Evolutionary conservation across 164 flowering plant species (phyloP).

Genomic region (Nelumbo lutea): DNA sequence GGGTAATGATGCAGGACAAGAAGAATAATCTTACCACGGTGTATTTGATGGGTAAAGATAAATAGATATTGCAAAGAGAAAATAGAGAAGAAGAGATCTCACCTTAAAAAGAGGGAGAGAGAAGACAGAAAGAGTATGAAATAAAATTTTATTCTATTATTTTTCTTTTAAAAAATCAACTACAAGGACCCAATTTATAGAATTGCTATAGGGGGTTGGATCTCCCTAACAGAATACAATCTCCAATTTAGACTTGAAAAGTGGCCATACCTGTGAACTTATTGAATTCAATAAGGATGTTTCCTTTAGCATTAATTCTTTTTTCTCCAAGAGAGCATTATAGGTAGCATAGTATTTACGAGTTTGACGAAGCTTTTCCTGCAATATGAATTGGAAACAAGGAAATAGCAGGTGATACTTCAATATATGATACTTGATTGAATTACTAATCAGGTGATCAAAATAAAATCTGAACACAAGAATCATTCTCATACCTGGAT

Average conservation of each 20-base stretch:
- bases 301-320: conserved; percentile 82
- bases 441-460: neutral
- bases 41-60: too few species aligned
- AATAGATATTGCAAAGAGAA: too few species aligned
- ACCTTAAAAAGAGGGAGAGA: too few species aligned
- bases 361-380: conserved; percentile 76
- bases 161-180: too few species aligned
- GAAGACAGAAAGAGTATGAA: too few species aligned
- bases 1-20: too few species aligned
- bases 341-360: conserved; percentile 80
- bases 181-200: too few species aligned
- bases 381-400: conserved; percentile 8
- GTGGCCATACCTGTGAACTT: conserved; percentile 60
- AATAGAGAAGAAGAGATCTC: too few species aligned
- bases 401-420: neutral
- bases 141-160: too few species aligned
- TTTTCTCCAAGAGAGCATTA: conserved; percentile 84
- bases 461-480: neutral
- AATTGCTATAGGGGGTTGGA: too few species aligned
- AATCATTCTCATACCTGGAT: conserved; percentile 53
- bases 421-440: neutral
- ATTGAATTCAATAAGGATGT: conserved; percentile 75
- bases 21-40: too few species aligned
- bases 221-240: too few species aligned
- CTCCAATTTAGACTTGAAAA: neutral